Percentiles rank a stretch among this genome's conserved stretches.
Conservation (phyloP, 78 protist species). For the Paratrimastix pyriformis region DNA sequence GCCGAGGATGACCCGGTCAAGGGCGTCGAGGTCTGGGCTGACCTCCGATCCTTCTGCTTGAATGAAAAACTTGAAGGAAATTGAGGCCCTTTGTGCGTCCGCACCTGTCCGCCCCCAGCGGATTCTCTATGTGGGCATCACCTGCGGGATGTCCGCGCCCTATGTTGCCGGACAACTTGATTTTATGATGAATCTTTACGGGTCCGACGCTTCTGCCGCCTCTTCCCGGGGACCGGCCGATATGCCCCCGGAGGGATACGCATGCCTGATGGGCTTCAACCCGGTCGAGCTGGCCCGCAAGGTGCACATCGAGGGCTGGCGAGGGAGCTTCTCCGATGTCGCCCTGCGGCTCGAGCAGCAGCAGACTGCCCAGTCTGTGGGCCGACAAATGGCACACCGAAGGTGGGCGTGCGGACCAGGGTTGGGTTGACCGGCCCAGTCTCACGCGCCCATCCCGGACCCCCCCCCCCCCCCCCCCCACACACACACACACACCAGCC, state of each 20-base stretch:
- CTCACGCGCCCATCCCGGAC: not conserved
- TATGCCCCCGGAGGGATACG: too few relatives aligned
- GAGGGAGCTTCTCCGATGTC: slow-evolving; percentile 29
- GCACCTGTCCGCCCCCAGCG: too few relatives aligned
- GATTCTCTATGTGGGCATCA: slow-evolving; percentile 59
- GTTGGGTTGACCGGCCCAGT: too few relatives aligned
- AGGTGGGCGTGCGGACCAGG: too few relatives aligned
- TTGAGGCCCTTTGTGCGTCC: too few relatives aligned
- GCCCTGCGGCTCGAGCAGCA: too few relatives aligned
- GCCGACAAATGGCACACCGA: too few relatives aligned
- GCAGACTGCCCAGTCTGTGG: too few relatives aligned
- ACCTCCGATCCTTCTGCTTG: too few relatives aligned
- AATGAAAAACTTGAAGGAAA: too few relatives aligned
- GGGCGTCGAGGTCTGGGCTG: slow-evolving; percentile 40
- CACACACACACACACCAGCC: not conserved
- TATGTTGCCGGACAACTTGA: slow-evolving; percentile 66
- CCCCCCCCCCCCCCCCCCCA: not conserved
- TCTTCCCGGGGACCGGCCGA: too few relatives aligned
- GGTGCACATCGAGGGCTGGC: slow-evolving; percentile 44
- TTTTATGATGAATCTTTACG: not conserved
- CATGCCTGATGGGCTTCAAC: slow-evolving; percentile 70
- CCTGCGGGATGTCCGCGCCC: slow-evolving; percentile 76
- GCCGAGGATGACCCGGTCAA: slow-evolving; percentile 53
- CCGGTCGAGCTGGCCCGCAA: slow-evolving; percentile 52
- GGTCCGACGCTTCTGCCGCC: too few relatives aligned